A percentile compares a stretch with the other conserved stretches of the same genome.
Conservation (phyloP, 2,329 filamentous ascomycete species). For the Mollisia scopiformis region DNA sequence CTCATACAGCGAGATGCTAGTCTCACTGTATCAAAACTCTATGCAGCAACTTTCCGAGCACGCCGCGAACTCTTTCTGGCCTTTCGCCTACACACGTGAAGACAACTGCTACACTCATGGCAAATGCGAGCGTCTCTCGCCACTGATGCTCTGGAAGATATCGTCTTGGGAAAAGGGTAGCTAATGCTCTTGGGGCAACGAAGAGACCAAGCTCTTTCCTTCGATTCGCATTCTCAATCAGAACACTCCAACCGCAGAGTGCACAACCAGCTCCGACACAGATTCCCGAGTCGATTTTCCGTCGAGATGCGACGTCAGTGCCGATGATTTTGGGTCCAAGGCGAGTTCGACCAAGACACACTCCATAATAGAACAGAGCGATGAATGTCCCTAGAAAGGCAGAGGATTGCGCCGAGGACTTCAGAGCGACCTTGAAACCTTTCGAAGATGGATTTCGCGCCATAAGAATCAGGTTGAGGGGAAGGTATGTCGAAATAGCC, state of each 20-base stretch:
- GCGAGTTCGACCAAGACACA: constrained; percentile 76
- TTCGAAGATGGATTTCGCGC: constrained; percentile 50
- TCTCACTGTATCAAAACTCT: constrained; percentile 25
- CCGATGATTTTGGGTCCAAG: constrained; percentile 71
- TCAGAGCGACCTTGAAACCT: constrained; percentile 50
- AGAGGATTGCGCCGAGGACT: constrained; percentile 70
- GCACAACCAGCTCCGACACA: constrained; percentile 74
- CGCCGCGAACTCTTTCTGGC: constrained; percentile 64
- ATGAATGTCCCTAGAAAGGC: constrained; percentile 80
- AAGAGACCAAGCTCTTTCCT: constrained; percentile 79
- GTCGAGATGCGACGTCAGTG: constrained; percentile 48
- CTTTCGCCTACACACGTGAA: constrained; percentile 69
- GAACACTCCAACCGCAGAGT: constrained; percentile 80
- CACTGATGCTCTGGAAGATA: constrained; percentile 67
- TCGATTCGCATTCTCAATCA: constrained; percentile 68
- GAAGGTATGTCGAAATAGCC: constrained; percentile 77
- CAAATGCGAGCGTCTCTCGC: constrained; percentile 69
- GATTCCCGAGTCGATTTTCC: constrained; percentile 62
- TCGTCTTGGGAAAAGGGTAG: constrained; percentile 71
- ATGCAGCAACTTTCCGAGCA: constrained; percentile 63
- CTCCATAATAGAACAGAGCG: constrained; percentile 80
- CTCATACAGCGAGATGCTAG: no score
- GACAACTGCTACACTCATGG: constrained; percentile 69
- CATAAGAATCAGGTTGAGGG: constrained; percentile 70
- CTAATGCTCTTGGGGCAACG: constrained; percentile 77